Evolutionary conservation across 208 protist genomes (phyloP), one percentile per base, ranked within the genome.

Genomic region (Spongospora subterranea): DNA sequence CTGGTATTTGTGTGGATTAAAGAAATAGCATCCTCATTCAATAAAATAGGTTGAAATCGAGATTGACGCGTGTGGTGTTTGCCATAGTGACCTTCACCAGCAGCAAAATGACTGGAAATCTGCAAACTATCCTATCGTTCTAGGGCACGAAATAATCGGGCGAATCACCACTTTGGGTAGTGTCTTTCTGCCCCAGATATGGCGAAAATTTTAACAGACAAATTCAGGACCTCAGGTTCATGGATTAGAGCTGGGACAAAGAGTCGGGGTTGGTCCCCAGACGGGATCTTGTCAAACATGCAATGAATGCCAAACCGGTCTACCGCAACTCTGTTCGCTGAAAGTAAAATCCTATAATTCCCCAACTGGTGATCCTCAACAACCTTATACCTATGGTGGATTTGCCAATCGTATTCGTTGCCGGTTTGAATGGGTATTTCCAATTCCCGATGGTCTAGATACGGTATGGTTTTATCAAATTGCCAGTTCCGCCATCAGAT

Each of bases 11-110:
- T n/a, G n/a, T n/a, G n/a, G n/a, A n/a, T n/a, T n/a, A n/a, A n/a
- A n/a, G n/a, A n/a, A n/a, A n/a, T n/a, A n/a, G n/a, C n/a, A n/a
- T n/a, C n/a, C n/a, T n/a, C n/a, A n/a, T n/a, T n/a, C n/a, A n/a
- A n/a, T n/a, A n/a, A n/a, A n/a, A n/a, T n/a, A n/a, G 50, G 71
- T 82, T 43, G 71, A 82, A n/a, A 82, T 82, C 71, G 71, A 35
- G 6, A 82, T 82, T n/a, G n/a, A 39, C 71, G 71, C 71, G 17
- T 82, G 71, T 43, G 71, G 71, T n/a, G 71, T 82, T n/a, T 82
- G 71, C n/a, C 71, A 82, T 43, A 82, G 71, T n/a, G 71, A 82
- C n/a, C 71, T 82, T 6, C 71, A 82, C 71, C 71, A 82, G n/a
- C 71, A 82, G 71, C 40, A 43, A 20, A 43, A 82, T 43, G 71